Conservation (phyloP, 2,329 filamentous ascomycete species). For the Fusarium mangiferae region DNA sequence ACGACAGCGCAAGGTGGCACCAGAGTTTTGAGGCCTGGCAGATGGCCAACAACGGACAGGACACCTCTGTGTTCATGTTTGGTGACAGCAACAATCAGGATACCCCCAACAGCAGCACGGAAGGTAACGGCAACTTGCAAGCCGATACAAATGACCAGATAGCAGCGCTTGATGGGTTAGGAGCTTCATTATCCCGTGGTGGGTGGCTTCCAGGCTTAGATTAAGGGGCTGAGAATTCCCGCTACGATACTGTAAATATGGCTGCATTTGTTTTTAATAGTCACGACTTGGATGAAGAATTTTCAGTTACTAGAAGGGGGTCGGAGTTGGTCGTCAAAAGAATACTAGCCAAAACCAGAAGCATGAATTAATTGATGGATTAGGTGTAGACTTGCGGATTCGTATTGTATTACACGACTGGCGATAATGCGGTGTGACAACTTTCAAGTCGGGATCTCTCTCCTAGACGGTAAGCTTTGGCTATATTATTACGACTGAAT, state of each 20-base stretch:
- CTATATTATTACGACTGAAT: not conserved
- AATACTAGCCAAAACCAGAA: slow-evolving; percentile 2
- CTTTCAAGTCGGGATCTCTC: not conserved
- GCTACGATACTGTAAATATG: not conserved
- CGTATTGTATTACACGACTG: slow-evolving; percentile 4
- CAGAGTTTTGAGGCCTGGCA: slow-evolving; percentile 67
- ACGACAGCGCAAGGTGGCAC: slow-evolving; percentile 67
- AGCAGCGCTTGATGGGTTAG: slow-evolving; percentile 47
- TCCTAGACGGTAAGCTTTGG: not conserved
- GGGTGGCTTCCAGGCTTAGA: slow-evolving; percentile 53
- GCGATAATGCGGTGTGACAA: not conserved
- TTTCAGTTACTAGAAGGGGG: not conserved
- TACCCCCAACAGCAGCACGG: slow-evolving; percentile 30
- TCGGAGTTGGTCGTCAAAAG: not conserved
- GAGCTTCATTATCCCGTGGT: slow-evolving; percentile 45
- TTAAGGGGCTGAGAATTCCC: slow-evolving; percentile 25
- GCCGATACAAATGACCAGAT: slow-evolving; percentile 38
- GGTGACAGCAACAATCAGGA: slow-evolving; percentile 34
- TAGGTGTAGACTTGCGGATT: not conserved
- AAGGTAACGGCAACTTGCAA: slow-evolving; percentile 27
- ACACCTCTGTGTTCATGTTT: slow-evolving; percentile 47
- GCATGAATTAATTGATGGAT: not conserved
- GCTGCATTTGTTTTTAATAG: not conserved
- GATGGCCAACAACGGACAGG: slow-evolving; percentile 45
- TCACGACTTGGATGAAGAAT: not conserved